Base-by-base conservation (phyloP, 257 asterid genomes). In the Solanum lignicaule region DNA sequence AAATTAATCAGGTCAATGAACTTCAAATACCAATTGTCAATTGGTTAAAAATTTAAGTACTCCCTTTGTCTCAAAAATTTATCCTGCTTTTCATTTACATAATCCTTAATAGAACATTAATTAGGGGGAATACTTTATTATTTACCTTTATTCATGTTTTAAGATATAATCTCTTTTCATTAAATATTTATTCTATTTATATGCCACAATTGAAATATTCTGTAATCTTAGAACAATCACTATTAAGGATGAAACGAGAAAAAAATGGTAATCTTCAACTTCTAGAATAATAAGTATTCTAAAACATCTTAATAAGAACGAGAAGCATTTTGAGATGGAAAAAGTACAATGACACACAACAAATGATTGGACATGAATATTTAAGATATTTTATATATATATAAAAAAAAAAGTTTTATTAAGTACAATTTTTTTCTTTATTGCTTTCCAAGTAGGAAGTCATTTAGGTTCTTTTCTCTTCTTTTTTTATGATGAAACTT, bases 371-470 rank as follows among this genome's bases (percentile, higher is more conserved):
- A 6, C 68, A 1, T 27, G 69, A 66, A 48, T 27, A 4, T 79
- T 23, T 76, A 7, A 6, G 48, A 1, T 2, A 0, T 11, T 11
- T 16, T 9, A 1, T 10, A 1, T 21, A 9, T 3, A 60, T 21
- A 8, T 35, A 1, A 3, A 0, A 38, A 0, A 38, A 39, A 7
- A 27, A 27, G 38, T 15, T 79, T 81, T 81, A 29, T 15, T 0
- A 46, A 82, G 41, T 82, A 29, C 85, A 78, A 15, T 81, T 21
- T 5, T 81, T 8, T 82, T 48, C 29, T 29, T 48, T 46, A 48
- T 21, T 66, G 87, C 89, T 88, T 85, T 89, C 93, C 95, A 41
- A 88, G 84, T 78, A 31, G 90, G 93, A 91, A 87, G 76, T 87
- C 92, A 90, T 87, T 76, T 41, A 33, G 38, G 39, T 55, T 4